These are phyloP conservation scores for Fraxinus latifolia DNA, from an alignment of 305 asterid genomes.

Conservation along the genomic window DNA sequence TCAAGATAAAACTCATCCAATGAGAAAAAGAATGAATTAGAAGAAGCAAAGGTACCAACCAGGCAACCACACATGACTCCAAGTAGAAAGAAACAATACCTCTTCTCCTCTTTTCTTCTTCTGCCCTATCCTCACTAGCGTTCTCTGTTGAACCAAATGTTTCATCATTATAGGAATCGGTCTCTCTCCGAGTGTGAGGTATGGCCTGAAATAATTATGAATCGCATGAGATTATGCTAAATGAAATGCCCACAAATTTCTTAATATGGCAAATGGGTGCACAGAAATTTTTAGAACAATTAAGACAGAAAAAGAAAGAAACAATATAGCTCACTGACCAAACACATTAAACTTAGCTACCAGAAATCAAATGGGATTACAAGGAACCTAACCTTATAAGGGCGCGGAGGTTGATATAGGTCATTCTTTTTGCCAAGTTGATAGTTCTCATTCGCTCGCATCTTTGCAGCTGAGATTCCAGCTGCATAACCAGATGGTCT, in stretches of 20 bases:
- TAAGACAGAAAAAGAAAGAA: not conserved
- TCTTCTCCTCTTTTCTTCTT: conserved; percentile 94
- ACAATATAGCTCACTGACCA: not conserved
- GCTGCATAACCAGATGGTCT: conserved; percentile 66
- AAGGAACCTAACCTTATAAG: conserved; percentile 63
- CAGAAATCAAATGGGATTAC: not conserved
- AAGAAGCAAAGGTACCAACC: not conserved
- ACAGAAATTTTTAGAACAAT: not conserved
- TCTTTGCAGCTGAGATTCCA: conserved; percentile 58
- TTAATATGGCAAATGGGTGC: not conserved
- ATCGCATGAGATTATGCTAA: conserved; percentile 19
- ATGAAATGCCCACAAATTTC: not conserved
- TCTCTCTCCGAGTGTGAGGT: conserved; percentile 67
- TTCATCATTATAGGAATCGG: conserved; percentile 79
- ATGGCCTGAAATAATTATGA: conserved; percentile 36
- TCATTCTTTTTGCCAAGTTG: conserved; percentile 70
- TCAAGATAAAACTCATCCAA: not conserved
- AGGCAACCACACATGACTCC: conserved; percentile 18
- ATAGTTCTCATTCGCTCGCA: conserved; percentile 49
- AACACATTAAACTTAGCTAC: not conserved
- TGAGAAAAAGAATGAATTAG: not conserved
- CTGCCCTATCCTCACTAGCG: conserved; percentile 73
- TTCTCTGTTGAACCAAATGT: conserved; percentile 83
- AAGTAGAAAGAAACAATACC: conserved; percentile 44
- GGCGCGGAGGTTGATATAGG: conserved; percentile 94